Evolutionary conservation across 192 early-diverging fungal genomes (phyloP), one percentile per base, ranked within the genome.

Genomic region (Blastocladiella britannica): DNA sequence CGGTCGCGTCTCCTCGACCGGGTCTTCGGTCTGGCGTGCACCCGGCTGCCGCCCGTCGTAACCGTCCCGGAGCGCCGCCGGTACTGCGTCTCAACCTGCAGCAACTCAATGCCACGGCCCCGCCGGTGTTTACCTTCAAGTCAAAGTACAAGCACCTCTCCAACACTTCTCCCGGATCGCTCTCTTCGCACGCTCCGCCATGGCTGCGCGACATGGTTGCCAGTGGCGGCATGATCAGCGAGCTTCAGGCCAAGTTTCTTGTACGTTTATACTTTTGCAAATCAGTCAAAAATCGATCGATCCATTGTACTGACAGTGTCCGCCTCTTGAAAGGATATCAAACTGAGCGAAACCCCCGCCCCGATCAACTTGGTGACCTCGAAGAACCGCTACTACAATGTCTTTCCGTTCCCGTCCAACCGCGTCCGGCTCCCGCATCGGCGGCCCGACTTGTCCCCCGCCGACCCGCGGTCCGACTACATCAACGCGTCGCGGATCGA

Each of bases 401-500:
- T 78, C 25, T 52, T 72, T 15, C 76, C 76, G 22, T 78, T 61
- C 60, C 73, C 76, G 53, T n/a, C 57, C 22, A 66, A 51, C 58
- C 61, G 76, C 18, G 70, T 78, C 9, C 26, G 25, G 23, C 62
- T 78, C 0, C 37, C n/a, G 15, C 37, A 47, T 20, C 37, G 37
- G 2, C 15, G n/a, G 15, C 37, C 37, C 2, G 37, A 47, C 12
- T 20, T 47, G 15, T 9, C 15, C 2, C 37, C 37, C 15, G 12
- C 37, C 15, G 37, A 47, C 15, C 15, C 37, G 15, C 15, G n/a
- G 12, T 47, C 37, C 15, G 37, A 47, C 37, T 47, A 47, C 37
- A 47, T 47, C 37, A 47, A 47, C 37, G 37, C 37, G 37, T 47
- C 37, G 37, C n/a, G n/a, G 12, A 47, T 47, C 15, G n/a, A n/a